Evolutionary conservation across 2,329 filamentous ascomycete species (phyloP).

Genomic region (Aspergillus sp.): DNA sequence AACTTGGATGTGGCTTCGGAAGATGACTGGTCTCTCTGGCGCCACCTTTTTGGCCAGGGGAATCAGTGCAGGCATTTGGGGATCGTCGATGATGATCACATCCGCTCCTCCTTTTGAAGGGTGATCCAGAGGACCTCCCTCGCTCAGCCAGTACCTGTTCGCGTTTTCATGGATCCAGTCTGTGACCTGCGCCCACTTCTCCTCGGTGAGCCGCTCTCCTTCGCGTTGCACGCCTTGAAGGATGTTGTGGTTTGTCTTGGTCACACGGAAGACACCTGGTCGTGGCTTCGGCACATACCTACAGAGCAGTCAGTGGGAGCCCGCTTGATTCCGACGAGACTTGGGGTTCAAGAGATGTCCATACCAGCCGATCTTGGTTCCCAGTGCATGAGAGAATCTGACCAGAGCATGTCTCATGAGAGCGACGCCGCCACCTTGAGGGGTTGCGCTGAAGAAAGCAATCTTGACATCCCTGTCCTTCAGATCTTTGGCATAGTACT

Average conservation of each 20-base stretch:
- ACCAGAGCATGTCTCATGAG: conserved; percentile 79
- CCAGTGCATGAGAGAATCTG: conserved; percentile 65
- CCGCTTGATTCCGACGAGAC: background rate
- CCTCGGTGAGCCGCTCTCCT: conserved; percentile 61
- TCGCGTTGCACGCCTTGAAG: conserved; percentile 73
- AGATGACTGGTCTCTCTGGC: conserved; percentile 73
- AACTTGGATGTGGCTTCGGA: conserved; percentile 80
- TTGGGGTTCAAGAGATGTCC: conserved; percentile 18
- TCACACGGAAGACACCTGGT: conserved; percentile 76
- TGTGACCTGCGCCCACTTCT: conserved; percentile 63
- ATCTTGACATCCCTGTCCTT: conserved; percentile 65
- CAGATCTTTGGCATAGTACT: conserved; percentile 63
- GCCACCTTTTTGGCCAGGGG: conserved; percentile 70
- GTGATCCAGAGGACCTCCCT: conserved; percentile 65
- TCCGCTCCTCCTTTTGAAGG: conserved; percentile 71
- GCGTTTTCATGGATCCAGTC: conserved; percentile 75
- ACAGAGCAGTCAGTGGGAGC: conserved; percentile 1
- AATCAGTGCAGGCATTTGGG: conserved; percentile 79
- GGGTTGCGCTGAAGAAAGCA: conserved; percentile 77
- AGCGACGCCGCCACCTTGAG: conserved; percentile 79
- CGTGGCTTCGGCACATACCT: conserved; percentile 75
- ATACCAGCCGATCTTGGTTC: conserved; percentile 72
- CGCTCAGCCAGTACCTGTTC: conserved; percentile 68
- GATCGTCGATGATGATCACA: conserved; percentile 76
- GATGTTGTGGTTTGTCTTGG: conserved; percentile 87